phyloP scores from a whole-genome alignment of 2,329 filamentous ascomycete genomes.

The Fusarium marasasianum region DNA sequence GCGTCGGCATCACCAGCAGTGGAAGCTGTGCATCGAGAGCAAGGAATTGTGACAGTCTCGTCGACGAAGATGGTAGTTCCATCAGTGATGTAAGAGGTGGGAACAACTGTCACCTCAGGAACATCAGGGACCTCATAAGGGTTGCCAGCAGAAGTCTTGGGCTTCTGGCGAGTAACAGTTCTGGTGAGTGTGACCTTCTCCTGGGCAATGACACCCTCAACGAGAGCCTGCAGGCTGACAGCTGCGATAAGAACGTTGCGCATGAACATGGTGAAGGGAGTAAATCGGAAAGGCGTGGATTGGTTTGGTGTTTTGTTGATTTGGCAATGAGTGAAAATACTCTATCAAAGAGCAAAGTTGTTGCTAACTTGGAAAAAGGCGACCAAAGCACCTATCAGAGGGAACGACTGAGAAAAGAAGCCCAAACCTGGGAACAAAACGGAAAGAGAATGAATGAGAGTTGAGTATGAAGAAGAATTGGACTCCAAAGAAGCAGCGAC shows the following conservation, averaged over 20 bases:
- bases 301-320: conserved; percentile 34
- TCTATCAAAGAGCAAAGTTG: conserved; percentile 42
- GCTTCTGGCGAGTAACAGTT: conserved; percentile 24
- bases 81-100: conserved; percentile 30
- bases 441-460: conserved; percentile 33
- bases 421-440: conserved; percentile 38
- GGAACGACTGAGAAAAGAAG: conserved; percentile 41
- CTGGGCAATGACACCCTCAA: conserved; percentile 33
- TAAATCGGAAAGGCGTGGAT: conserved; percentile 3
- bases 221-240: conserved; percentile 37
- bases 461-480: conserved; percentile 24
- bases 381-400: conserved; percentile 41
- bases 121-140: conserved; percentile 19
- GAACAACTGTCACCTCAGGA: conserved; percentile 25
- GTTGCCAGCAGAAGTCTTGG: conserved; percentile 6
- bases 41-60: conserved; percentile 34
- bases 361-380: conserved; percentile 37
- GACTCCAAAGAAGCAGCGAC: conserved; percentile 13
- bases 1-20: conserved; percentile 17
- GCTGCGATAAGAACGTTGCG: conserved; percentile 37
- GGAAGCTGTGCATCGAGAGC: conserved; percentile 27
- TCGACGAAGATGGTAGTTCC: conserved; percentile 34
- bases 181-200: conserved; percentile 30
- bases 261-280: conserved; percentile 36
- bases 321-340: conserved; percentile 36